Evolutionary conservation across 192 early-diverging fungal species (phyloP).

Genomic region (Entrophospora sp.): DNA sequence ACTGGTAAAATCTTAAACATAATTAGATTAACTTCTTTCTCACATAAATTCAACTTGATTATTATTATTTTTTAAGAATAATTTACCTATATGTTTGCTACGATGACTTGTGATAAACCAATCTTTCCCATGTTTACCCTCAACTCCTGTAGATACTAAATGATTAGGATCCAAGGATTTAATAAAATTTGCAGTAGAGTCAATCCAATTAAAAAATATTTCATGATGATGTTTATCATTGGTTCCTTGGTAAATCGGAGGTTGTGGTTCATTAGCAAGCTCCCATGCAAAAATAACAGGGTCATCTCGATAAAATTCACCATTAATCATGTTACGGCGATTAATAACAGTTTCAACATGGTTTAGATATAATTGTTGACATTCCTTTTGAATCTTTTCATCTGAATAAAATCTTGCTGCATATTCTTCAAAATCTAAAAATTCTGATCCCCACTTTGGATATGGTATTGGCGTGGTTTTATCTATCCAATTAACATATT

Average conservation of each 20-base stretch:
- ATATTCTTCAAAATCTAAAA: constrained; percentile 34
- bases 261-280: constrained; percentile 63
- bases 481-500: constrained; percentile 55
- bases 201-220: constrained; percentile 39
- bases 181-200: constrained; percentile 39
- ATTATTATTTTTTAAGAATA: constrained; percentile 46
- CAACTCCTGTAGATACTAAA: constrained; percentile 52
- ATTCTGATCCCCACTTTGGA: constrained; percentile 35
- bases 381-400: constrained; percentile 3
- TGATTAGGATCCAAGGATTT: constrained; percentile 43
- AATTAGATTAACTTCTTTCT: too few relatives aligned
- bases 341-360: constrained; percentile 39
- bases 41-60: too few relatives aligned
- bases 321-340: constrained; percentile 41
- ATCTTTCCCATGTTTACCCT: constrained; percentile 45
- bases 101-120: constrained; percentile 47
- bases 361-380: constrained; percentile 35
- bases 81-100: constrained; percentile 35
- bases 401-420: constrained; percentile 43
- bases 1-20: constrained; percentile 13
- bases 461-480: constrained; percentile 44
- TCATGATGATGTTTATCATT: constrained; percentile 11
- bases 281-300: constrained; percentile 60
- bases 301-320: constrained; percentile 42
- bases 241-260: constrained; percentile 12